These are phyloP conservation scores for Aspergillus saccharolyticus DNA, from an alignment of 495 filamentous ascomycete species.

Conservation along the genomic window DNA sequence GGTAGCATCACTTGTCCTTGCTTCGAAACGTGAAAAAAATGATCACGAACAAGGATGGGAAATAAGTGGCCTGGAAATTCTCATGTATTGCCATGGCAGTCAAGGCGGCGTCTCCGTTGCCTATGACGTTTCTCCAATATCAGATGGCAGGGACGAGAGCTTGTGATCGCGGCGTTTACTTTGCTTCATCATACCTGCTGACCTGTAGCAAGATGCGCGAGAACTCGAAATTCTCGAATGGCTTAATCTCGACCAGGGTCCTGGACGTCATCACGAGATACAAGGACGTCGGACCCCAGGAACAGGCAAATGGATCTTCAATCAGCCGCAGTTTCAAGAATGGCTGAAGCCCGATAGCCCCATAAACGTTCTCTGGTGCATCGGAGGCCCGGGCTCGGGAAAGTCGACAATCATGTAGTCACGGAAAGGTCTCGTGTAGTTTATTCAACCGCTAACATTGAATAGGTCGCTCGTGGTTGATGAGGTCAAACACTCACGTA, in stretches of 20 bases:
- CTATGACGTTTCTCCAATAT: too few species aligned
- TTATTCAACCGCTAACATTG: neutral
- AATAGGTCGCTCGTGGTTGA: conserved; percentile 1
- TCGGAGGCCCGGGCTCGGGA: conserved; percentile 1
- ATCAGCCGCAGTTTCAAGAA: neutral
- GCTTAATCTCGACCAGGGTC: neutral
- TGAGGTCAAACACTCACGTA: neutral
- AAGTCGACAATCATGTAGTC: conserved; percentile 5
- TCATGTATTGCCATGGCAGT: too few species aligned
- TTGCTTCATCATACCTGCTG: neutral
- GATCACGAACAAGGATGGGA: too few species aligned
- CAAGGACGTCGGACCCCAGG: conserved; percentile 1
- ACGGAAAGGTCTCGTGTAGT: neutral
- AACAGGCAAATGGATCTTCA: conserved; percentile 3
- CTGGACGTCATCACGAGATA: conserved; percentile 2
- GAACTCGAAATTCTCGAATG: conserved; percentile 9
- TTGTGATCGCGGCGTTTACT: neutral
- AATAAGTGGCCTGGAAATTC: too few species aligned
- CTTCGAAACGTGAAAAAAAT: too few species aligned
- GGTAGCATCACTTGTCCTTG: too few species aligned
- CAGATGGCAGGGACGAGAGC: neutral
- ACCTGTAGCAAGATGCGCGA: neutral
- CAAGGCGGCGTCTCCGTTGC: too few species aligned
- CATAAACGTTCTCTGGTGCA: conserved; percentile 1
- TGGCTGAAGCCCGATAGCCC: neutral